Conservation (phyloP, 345 rosid species). For the Mercurialis annua region DNA sequence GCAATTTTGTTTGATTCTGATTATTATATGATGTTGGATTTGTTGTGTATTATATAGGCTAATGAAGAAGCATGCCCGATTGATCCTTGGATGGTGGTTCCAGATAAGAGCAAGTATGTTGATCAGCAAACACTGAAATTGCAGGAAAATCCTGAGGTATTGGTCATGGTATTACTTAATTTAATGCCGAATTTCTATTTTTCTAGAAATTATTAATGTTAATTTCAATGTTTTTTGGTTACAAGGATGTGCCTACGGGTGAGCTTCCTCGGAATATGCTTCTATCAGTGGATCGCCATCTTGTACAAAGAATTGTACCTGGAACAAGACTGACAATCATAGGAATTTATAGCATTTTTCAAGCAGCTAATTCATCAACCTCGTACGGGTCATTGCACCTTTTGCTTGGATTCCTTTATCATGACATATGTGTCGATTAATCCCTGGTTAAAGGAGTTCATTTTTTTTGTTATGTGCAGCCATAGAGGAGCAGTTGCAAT, state of each 20-base stretch:
- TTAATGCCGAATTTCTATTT: background rate
- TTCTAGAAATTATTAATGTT: background rate
- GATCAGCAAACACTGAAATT: slow-evolving; percentile 94
- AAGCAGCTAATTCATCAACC: slow-evolving; percentile 66
- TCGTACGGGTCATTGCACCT: slow-evolving; percentile 41
- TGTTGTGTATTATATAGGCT: slow-evolving; percentile 35
- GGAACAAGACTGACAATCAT: slow-evolving; percentile 85
- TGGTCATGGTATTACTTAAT: slow-evolving; percentile 4
- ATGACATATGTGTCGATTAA: background rate
- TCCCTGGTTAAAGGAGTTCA: background rate
- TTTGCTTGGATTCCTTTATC: background rate
- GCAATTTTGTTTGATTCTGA: background rate
- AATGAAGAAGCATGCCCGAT: slow-evolving; percentile 93
- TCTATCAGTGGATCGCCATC: slow-evolving; percentile 84
- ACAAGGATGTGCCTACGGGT: slow-evolving; percentile 95
- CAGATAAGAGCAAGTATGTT: slow-evolving; percentile 90
- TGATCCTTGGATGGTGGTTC: slow-evolving; percentile 97
- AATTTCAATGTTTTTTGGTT: slow-evolving; percentile 8
- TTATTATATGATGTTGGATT: background rate
- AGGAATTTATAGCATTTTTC: slow-evolving; percentile 95
- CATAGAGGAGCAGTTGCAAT: slow-evolving; percentile 92
- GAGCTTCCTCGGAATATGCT: slow-evolving; percentile 99
- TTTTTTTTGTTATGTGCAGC: slow-evolving; percentile 37
- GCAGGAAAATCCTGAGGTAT: slow-evolving; percentile 97
- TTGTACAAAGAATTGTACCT: slow-evolving; percentile 87